Evolutionary conservation across 2,329 filamentous ascomycete genomes (phyloP), one percentile per base, ranked within the genome.

Genomic region (Dactylella cylindrospora): DNA sequence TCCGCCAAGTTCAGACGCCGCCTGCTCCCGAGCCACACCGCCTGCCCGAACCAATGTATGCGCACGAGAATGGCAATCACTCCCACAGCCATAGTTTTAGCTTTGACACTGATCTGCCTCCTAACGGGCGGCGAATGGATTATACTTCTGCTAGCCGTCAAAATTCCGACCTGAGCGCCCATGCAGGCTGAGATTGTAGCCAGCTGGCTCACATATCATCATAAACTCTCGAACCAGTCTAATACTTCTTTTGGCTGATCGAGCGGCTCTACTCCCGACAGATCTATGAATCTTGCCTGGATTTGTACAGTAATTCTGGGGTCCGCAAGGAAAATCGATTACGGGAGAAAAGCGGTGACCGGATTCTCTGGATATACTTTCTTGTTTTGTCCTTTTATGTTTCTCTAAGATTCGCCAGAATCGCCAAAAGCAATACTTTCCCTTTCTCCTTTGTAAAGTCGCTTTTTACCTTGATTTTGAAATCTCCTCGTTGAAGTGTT

Each of bases 1-100:
- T 91, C 32, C 83, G 90, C 41, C 86, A 90, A 55, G 82, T 95
- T 26, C 78, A 75, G 28, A 79, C 77, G 1, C 77, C 81, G 4
- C 75, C 77, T 2, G 62, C 75, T 75, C 29, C 75, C 74, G 3
- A 77, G 76, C 32, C 75, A 77, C 20, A 66, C 67, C 28, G 71
- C 70, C 17, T 75, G 75, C 32, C 72, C 74, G n/a, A 74, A 74
- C 19, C 76, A 76, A 2, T 78, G 79, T 61, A 61, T 15, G 36
- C 43, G 6, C 44, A 60, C 15, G 62, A 52, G 19, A 54, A 60
- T 19, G 62, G 53, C 2, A 59, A 62, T 12, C 57, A 50, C 20
- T 62, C 57, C 8, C 57, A 53, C n/a, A 62, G 49, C 36, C 57
- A 62, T 22, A 62, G 57, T 38, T 62, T 62, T 20, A 62, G 57